A percentile compares a stretch with the other conserved stretches of the same genome.
These are phyloP conservation scores for Cutaneotrichosporon cutaneum DNA, from an alignment of 1,284 basidiomycete species.

Conservation along the genomic window DNA sequence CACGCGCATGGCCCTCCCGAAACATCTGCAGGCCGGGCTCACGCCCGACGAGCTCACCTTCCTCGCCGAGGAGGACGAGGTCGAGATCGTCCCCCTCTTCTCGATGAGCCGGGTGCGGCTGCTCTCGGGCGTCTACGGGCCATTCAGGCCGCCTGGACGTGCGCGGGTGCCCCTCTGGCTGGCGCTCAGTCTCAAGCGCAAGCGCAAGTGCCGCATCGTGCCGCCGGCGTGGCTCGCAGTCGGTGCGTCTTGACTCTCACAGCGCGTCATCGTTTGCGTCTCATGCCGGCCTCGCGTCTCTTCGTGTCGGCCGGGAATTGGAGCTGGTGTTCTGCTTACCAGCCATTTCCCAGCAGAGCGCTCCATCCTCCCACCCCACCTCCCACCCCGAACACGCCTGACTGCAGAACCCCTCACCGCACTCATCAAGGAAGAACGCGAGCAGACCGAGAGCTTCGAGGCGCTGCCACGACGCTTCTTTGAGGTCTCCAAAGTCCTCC, in stretches of 20 bases:
- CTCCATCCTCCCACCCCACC: too few species aligned
- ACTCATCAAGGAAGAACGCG: constrained; percentile 66
- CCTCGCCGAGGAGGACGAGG: constrained; percentile 73
- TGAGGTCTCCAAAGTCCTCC: constrained; percentile 80
- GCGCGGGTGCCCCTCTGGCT: constrained; percentile 89
- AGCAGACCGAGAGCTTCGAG: constrained; percentile 66
- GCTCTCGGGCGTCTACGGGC: constrained; percentile 88
- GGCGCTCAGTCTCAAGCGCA: constrained; percentile 85
- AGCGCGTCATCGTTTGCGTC: too few species aligned
- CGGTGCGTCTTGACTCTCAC: constrained; percentile 70
- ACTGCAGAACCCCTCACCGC: constrained; percentile 72
- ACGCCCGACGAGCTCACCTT: constrained; percentile 73
- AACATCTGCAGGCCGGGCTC: constrained; percentile 46
- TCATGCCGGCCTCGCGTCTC: background rate
- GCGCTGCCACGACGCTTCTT: constrained; percentile 79
- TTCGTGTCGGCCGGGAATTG: too few species aligned
- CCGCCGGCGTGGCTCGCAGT: constrained; percentile 83
- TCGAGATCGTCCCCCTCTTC: constrained; percentile 80
- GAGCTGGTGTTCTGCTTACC: too few species aligned
- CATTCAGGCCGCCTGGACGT: constrained; percentile 81
- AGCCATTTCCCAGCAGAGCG: too few species aligned
- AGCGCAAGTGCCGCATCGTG: constrained; percentile 89
- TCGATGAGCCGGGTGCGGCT: constrained; percentile 84
- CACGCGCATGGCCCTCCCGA: constrained; percentile 55
- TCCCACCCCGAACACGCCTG: background rate